A percentile compares a stretch with the other conserved stretches of the same genome.
Evolutionary conservation across 345 rosid genomes (phyloP).

Genomic region (Gynandropsis gynandra): DNA sequence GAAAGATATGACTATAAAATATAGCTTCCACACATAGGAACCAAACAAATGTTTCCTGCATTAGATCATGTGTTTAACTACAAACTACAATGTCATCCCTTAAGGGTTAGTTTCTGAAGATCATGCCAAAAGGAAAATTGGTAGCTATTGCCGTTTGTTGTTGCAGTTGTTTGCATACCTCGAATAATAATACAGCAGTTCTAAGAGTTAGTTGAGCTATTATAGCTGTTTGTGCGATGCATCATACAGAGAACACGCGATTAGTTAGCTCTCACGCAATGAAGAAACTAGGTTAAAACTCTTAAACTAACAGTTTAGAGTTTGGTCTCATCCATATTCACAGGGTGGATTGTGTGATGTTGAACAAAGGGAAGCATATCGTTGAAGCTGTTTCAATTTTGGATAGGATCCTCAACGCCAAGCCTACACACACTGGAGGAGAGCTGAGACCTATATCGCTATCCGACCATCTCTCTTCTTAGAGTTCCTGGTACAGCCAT

Average conservation of each 20-base stretch:
- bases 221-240: too few species aligned
- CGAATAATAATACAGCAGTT: background rate
- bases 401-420: slow-evolving; percentile 38
- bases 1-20: too few species aligned
- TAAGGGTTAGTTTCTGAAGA: too few species aligned
- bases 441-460: slow-evolving; percentile 28
- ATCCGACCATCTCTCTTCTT: slow-evolving; percentile 21
- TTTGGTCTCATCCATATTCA: slow-evolving; percentile 9
- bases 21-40: too few species aligned
- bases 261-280: background rate
- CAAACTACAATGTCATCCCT: too few species aligned
- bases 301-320: background rate
- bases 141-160: background rate
- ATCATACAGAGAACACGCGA: too few species aligned
- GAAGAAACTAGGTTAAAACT: background rate
- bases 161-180: background rate
- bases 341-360: slow-evolving; percentile 58
- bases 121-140: too few species aligned
- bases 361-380: slow-evolving; percentile 58
- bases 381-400: slow-evolving; percentile 49
- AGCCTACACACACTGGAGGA: slow-evolving; percentile 26
- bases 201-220: too few species aligned
- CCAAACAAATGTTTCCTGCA: too few species aligned
- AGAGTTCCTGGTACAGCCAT: background rate
- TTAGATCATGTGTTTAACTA: too few species aligned